Percentiles rank a stretch among this genome's conserved stretches.
Evolutionary conservation across 208 protist genomes (phyloP).

Genomic region (Tritrichomonas musculus): DNA sequence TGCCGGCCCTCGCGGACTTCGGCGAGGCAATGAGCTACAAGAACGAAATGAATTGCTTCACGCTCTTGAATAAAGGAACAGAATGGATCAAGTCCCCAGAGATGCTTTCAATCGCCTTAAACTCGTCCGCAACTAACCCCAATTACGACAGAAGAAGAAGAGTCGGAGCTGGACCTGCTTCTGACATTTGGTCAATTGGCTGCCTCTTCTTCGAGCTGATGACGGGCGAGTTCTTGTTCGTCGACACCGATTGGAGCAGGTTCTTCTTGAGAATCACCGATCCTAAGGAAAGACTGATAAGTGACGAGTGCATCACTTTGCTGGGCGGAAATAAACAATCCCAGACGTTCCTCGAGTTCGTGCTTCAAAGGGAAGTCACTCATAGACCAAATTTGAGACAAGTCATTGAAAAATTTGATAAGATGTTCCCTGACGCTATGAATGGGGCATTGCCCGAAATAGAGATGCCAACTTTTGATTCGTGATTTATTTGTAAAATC

Average conservation of each 20-base stretch:
- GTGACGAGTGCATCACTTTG: not conserved
- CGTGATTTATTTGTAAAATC: no score
- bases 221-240: slow-evolving; percentile 45
- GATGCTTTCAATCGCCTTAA: slow-evolving; percentile 22
- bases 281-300: not conserved
- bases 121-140: not conserved
- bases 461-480: no score
- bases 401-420: slow-evolving; percentile 1
- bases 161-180: not conserved
- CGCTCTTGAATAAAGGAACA: not conserved
- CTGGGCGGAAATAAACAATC: not conserved
- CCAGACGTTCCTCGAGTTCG: not conserved
- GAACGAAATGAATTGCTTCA: not conserved
- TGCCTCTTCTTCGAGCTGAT: slow-evolving; percentile 44
- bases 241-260: not conserved
- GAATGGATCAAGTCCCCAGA: slow-evolving; percentile 30
- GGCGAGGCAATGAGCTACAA: not conserved
- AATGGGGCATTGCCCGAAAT: not conserved
- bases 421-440: slow-evolving; percentile 6
- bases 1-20: not conserved
- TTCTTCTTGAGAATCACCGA: slow-evolving; percentile 23
- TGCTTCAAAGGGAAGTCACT: not conserved
- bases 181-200: slow-evolving; percentile 45
- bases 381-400: slow-evolving; percentile 2
- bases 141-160: not conserved